Base-by-base conservation (phyloP, 2,329 filamentous ascomycete species). In the Fusarium globosum region DNA sequence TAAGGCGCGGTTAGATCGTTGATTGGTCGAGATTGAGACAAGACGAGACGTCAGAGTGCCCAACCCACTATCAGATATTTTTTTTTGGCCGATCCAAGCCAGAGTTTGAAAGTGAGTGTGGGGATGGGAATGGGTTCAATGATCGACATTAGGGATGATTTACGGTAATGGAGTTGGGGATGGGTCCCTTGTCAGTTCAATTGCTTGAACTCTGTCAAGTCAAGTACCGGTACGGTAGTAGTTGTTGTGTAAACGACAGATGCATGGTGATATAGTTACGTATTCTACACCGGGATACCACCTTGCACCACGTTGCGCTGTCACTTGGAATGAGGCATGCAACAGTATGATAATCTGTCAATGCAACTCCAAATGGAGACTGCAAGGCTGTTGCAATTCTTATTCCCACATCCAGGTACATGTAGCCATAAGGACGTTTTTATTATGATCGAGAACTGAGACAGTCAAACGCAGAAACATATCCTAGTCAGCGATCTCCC, bases 71-170 rank as follows among this genome's bases (percentile, higher is more conserved):
- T 61, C 70, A 73, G 57, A 49, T 53, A 62, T 43, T 68, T 48
- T 61, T 48, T 51, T 46, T 61, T 41, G 36, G 42, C 64, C 55
- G 61, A 58, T 57, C 36, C 43, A 48, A 65, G 35, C 45, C 62
- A 52, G 28, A 68, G 63, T n/a, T 18, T 39, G 10, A 28, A 28
- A 51, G 21, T 33, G 45, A 46, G 43, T 68, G 65, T 68, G 65
- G 55, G 63, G 62, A 53, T 65, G 56, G 13, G 30, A 56, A 61
- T 61, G 38, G 38, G 21, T 20, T 42, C 30, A 46, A 68, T 69
- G 65, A 69, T 69, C 66, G 66, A 65, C 66, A 69, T 46, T 60
- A 46, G 61, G 65, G 66, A 64, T 69, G 43, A 38, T 61, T 57
- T 62, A 61, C 65, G 61, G 66, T 61, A 51, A 39, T 62, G 33